Conservation (phyloP, 2,329 filamentous ascomycete genomes). For the Fusarium lyarnte region DNA sequence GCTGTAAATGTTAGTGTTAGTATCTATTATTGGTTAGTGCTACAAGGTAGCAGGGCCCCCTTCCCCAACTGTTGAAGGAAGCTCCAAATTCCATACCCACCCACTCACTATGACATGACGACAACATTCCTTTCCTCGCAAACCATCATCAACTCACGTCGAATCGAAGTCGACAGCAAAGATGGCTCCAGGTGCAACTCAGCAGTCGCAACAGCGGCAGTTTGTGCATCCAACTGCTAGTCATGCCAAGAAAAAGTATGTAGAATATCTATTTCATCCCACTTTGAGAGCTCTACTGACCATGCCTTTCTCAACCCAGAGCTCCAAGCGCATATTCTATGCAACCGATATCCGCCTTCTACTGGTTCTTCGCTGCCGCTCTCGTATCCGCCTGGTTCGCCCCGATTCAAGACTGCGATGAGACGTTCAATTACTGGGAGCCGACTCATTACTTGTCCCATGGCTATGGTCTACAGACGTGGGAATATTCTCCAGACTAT, state of each 20-base stretch:
- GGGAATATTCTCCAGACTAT: slow-evolving; percentile 97
- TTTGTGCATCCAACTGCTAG: slow-evolving; percentile 60
- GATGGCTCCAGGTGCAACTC: slow-evolving; percentile 53
- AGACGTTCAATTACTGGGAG: slow-evolving; percentile 99
- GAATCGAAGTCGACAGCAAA: slow-evolving; percentile 35
- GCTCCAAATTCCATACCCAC: slow-evolving; percentile 28
- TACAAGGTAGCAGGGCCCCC: background rate
- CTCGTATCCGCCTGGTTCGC: slow-evolving; percentile 80
- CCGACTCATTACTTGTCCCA: slow-evolving; percentile 93
- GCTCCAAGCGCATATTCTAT: slow-evolving; percentile 68
- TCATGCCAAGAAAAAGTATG: slow-evolving; percentile 63
- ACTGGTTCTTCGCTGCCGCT: slow-evolving; percentile 79
- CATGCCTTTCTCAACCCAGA: slow-evolving; percentile 2
- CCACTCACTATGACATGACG: slow-evolving; percentile 41
- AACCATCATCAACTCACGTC: slow-evolving; percentile 28
- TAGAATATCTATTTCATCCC: background rate
- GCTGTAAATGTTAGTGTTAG: slow-evolving; percentile 8
- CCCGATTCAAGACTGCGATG: slow-evolving; percentile 97
- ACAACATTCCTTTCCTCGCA: slow-evolving; percentile 37
- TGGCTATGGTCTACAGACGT: slow-evolving; percentile 93
- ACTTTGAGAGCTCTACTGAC: slow-evolving; percentile 14
- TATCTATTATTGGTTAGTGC: background rate
- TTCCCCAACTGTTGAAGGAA: slow-evolving; percentile 45
- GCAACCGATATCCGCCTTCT: slow-evolving; percentile 80
- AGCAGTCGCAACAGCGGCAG: slow-evolving; percentile 44